Percentiles rank a stretch among this genome's conserved stretches.
These are phyloP conservation scores for Phanerochaete carnosa DNA, from an alignment of 768 basidiomycete genomes.

Conservation along the genomic window DNA sequence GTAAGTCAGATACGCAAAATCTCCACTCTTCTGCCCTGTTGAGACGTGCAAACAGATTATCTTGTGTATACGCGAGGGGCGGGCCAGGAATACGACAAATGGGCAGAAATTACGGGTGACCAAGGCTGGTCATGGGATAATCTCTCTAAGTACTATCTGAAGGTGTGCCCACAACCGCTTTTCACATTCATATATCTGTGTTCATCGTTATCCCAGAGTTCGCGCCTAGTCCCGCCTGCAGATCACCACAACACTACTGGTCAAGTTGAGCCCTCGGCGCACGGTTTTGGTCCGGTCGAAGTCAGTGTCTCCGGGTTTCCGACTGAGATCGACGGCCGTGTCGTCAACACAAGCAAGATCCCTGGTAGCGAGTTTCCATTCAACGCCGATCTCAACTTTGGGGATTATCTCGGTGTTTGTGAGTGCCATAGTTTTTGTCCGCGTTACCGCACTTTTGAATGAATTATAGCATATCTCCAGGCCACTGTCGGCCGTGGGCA, in stretches of 20 bases:
- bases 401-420: slow-evolving; percentile 12
- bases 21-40: neutral
- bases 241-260: slow-evolving; percentile 14
- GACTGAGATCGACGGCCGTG: slow-evolving; percentile 7
- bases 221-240: slow-evolving; percentile 9
- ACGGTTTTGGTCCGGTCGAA: slow-evolving; percentile 8
- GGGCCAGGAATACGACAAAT: slow-evolving; percentile 18
- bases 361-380: slow-evolving; percentile 10
- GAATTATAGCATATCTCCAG: slow-evolving; percentile 14
- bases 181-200: neutral
- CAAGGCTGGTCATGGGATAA: slow-evolving; percentile 22
- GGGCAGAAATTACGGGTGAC: slow-evolving; percentile 20
- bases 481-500: slow-evolving; percentile 1
- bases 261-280: slow-evolving; percentile 15
- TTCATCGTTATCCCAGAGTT: slow-evolving; percentile 2
- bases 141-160: slow-evolving; percentile 10
- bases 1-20: neutral
- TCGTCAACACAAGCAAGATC: slow-evolving; percentile 5
- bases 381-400: slow-evolving; percentile 13
- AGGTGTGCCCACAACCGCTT: neutral
- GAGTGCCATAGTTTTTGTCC: slow-evolving; percentile 1
- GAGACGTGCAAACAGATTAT: slow-evolving; percentile 13
- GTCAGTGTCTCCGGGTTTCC: slow-evolving; percentile 10
- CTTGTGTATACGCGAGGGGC: slow-evolving; percentile 23
- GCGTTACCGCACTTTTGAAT: neutral